phyloP scores from a whole-genome alignment of 495 filamentous ascomycete species.

The Beverwykella pulmonaria region DNA sequence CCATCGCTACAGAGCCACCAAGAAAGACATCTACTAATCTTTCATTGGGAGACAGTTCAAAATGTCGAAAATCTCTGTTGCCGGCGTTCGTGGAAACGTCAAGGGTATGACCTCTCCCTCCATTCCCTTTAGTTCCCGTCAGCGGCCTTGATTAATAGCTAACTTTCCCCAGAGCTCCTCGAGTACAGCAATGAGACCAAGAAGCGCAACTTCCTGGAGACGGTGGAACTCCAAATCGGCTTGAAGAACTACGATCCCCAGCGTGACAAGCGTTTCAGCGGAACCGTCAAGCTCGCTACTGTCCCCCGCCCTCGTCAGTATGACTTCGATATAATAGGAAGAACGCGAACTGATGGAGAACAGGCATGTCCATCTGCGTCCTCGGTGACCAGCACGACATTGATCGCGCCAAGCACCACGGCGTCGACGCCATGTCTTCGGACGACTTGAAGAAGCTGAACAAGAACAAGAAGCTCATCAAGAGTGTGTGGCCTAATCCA shows the following conservation, averaged over 20 bases:
- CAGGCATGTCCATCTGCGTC: conserved; percentile 84
- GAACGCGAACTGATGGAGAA: not conserved
- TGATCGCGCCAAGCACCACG: conserved; percentile 97
- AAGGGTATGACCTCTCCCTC: conserved; percentile 44
- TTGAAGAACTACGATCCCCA: conserved; percentile 99
- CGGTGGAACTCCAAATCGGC: conserved; percentile 93
- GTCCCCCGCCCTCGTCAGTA: conserved; percentile 73
- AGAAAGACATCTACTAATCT: conserved; percentile 14
- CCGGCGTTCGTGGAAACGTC: conserved; percentile 95
- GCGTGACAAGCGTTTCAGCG: conserved; percentile 99
- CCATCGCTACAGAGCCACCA: conserved; percentile 37
- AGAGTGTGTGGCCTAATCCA: conserved; percentile 55
- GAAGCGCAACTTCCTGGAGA: conserved; percentile 99
- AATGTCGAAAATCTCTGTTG: conserved; percentile 49
- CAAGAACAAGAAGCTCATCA: conserved; percentile 99
- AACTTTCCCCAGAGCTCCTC: conserved; percentile 61
- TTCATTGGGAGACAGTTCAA: conserved; percentile 68
- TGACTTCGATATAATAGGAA: not conserved
- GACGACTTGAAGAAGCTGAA: conserved; percentile 99
- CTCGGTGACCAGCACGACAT: conserved; percentile 99
- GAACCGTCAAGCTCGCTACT: conserved; percentile 90
- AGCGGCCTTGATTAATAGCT: not conserved
- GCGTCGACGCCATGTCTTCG: conserved; percentile 93
- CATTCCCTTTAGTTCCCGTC: not conserved
- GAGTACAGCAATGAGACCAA: conserved; percentile 95